Percentiles rank a stretch among this genome's conserved stretches.
Evolutionary conservation across 73 alveolate species (phyloP).

Genomic region (Paramecium biaurelia): DNA sequence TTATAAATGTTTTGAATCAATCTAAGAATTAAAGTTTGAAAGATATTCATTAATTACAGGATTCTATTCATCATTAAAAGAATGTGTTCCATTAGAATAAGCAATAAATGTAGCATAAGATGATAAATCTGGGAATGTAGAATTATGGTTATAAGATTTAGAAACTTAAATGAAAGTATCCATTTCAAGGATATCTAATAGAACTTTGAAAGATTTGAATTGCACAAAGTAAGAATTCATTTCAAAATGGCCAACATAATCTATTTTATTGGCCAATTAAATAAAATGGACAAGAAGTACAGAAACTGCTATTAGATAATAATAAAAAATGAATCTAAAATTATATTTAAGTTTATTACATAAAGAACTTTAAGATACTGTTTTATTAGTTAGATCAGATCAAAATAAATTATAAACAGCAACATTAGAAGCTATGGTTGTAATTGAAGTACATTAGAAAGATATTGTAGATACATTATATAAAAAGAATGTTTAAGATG

Average conservation of each 20-base stretch:
- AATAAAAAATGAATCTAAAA: conserved; percentile 44
- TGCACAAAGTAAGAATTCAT: neutral
- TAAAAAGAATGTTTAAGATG: conserved; percentile 82
- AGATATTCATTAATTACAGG: conserved; percentile 78
- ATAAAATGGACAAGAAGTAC: conserved; percentile 68
- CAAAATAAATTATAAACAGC: conserved; percentile 72
- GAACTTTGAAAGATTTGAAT: neutral
- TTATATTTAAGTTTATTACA: conserved; percentile 74
- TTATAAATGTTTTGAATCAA: conserved; percentile 96
- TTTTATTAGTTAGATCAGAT: conserved; percentile 85
- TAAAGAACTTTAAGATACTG: conserved; percentile 90
- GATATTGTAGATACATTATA: conserved; percentile 94
- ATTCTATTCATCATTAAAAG: conserved; percentile 90
- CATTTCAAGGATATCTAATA: neutral
- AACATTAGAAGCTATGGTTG: conserved; percentile 90
- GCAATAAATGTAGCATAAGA: conserved; percentile 86
- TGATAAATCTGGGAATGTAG: conserved; percentile 90
- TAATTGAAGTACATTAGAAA: conserved; percentile 93
- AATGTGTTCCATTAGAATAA: conserved; percentile 76
- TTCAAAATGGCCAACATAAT: neutral
- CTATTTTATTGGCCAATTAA: neutral
- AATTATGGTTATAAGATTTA: conserved; percentile 86
- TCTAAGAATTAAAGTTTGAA: conserved; percentile 77
- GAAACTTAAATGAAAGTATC: neutral
- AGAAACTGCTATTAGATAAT: conserved; percentile 79